These are phyloP conservation scores for Trichocladium uniseriatum DNA, from an alignment of 495 filamentous ascomycete species.

Conservation along the genomic window DNA sequence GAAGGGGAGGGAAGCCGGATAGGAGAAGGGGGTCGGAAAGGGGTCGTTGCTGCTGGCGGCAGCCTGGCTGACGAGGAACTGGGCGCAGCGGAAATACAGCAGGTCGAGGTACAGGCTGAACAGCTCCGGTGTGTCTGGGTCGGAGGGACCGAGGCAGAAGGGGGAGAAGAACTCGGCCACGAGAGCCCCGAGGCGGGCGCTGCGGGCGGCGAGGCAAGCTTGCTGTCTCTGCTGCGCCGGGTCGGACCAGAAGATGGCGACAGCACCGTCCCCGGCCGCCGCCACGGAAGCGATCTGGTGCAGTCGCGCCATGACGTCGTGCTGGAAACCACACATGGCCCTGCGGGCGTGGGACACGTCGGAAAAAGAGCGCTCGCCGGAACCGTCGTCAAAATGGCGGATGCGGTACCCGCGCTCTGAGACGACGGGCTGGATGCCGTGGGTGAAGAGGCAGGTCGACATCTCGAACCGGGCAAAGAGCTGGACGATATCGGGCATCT, in stretches of 20 bases:
- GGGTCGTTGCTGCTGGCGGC: slow-evolving; percentile 6
- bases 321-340: slow-evolving; percentile 14
- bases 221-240: slow-evolving; percentile 9
- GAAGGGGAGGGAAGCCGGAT: too few species aligned
- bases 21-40: neutral
- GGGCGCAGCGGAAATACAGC: slow-evolving; percentile 48
- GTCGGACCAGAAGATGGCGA: slow-evolving; percentile 10
- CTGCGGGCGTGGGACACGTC: slow-evolving; percentile 3
- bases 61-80: slow-evolving; percentile 38
- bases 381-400: slow-evolving; percentile 38
- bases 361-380: slow-evolving; percentile 32
- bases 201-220: slow-evolving; percentile 9
- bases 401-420: slow-evolving; percentile 48
- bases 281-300: slow-evolving; percentile 11
- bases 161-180: slow-evolving; percentile 10
- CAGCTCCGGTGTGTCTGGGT: slow-evolving; percentile 4
- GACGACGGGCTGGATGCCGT: slow-evolving; percentile 51
- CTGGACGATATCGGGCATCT: slow-evolving; percentile 28
- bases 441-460: slow-evolving; percentile 43
- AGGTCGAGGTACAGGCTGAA: slow-evolving; percentile 13
- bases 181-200: slow-evolving; percentile 7
- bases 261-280: neutral
- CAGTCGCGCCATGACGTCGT: slow-evolving; percentile 17
- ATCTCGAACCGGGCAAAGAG: slow-evolving; percentile 29
- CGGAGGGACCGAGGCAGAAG: neutral